Conservation (phyloP, 768 basidiomycete species). For the Rubroboletus satanas region DNA sequence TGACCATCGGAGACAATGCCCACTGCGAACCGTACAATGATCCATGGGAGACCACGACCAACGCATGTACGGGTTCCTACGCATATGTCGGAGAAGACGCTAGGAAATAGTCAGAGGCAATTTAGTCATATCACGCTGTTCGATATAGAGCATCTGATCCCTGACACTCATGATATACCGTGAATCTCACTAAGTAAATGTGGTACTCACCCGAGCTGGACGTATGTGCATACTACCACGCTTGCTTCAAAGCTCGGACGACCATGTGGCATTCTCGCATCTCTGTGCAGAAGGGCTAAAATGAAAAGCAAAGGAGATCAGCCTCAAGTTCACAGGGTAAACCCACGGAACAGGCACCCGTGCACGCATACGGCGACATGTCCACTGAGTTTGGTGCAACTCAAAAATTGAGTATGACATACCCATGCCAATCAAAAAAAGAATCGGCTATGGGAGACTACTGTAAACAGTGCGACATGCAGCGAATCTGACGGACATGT, state of each 20-base stretch:
- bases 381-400: neutral
- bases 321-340: neutral
- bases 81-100: neutral
- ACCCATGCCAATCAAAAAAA: too few relatives aligned
- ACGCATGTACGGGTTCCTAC: too few relatives aligned
- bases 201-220: neutral
- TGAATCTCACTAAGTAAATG: neutral
- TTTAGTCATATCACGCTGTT: neutral
- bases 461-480: too few relatives aligned
- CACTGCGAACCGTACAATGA: too few relatives aligned
- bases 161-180: neutral
- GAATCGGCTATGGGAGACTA: neutral
- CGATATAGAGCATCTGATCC: neutral
- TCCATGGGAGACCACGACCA: neutral
- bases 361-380: neutral
- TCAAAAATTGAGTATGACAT: neutral
- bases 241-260: neutral
- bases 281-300: neutral
- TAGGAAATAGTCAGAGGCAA: neutral
- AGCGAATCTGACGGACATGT: too few relatives aligned
- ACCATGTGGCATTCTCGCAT: neutral
- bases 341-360: neutral
- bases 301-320: neutral
- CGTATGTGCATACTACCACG: neutral
- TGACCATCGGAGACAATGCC: neutral